phyloP scores from a whole-genome alignment of 805 yeast species.

The Myxozyma melibiosi region DNA sequence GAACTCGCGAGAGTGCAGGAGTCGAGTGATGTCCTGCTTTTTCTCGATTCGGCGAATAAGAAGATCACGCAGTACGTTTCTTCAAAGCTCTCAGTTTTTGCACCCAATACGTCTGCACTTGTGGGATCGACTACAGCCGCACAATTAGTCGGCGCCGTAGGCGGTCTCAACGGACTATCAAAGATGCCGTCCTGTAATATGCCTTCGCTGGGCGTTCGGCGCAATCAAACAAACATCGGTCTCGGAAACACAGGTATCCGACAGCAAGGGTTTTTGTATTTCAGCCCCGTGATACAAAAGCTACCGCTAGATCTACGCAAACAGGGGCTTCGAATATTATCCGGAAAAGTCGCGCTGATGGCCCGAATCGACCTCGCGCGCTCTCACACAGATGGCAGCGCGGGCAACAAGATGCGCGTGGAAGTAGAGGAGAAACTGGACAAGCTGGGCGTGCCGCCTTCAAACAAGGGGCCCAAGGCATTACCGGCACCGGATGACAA shows the following conservation, averaged over 20 bases:
- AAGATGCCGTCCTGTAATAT: conserved; percentile 80
- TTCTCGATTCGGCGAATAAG: conserved; percentile 49
- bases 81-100: conserved; percentile 56
- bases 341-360: conserved; percentile 79
- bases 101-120: conserved; percentile 78
- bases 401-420: conserved; percentile 60
- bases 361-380: conserved; percentile 74
- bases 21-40: conserved; percentile 53
- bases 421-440: conserved; percentile 69
- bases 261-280: conserved; percentile 70
- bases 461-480: conserved; percentile 58
- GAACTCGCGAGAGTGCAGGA: conserved; percentile 47
- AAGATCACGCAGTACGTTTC: conserved; percentile 59
- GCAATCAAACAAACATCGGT: conserved; percentile 44
- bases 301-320: conserved; percentile 61
- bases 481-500: conserved; percentile 76
- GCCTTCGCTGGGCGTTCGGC: conserved; percentile 69
- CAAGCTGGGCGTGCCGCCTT: conserved; percentile 78
- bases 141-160: conserved; percentile 65
- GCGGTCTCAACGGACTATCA: conserved; percentile 68
- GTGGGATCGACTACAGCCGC: conserved; percentile 75
- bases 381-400: conserved; percentile 48
- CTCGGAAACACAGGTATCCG: conserved; percentile 52
- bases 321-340: conserved; percentile 73
- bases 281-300: conserved; percentile 59